A percentile compares a stretch with the other conserved stretches of the same genome.
Evolutionary conservation across 73 alveolate genomes (phyloP).

Genomic region (Tetrahymena malaccensis): DNA sequence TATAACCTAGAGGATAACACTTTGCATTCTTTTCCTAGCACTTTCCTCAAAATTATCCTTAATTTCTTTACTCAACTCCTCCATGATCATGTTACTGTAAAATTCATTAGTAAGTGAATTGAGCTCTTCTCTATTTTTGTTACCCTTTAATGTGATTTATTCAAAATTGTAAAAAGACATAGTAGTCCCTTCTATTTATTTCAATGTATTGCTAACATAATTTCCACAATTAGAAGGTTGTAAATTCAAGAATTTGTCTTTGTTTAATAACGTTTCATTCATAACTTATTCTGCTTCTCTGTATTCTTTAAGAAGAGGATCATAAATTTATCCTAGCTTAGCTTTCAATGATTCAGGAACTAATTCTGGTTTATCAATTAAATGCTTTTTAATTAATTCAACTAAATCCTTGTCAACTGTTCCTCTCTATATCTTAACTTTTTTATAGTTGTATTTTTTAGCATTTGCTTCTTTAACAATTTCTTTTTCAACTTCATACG

Average conservation of each 20-base stretch:
- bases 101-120: not conserved
- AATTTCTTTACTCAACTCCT: not conserved
- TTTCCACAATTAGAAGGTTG: not conserved
- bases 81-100: not conserved
- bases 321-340: not conserved
- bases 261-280: not conserved
- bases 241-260: not conserved
- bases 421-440: not conserved
- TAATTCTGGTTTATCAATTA: not conserved
- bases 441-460: not conserved
- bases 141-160: not conserved
- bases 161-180: not conserved
- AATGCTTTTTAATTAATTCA: not conserved
- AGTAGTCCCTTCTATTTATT: not conserved
- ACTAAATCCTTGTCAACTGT: not conserved
- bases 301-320: not conserved
- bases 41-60: not conserved
- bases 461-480: not conserved
- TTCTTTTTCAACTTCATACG: not conserved
- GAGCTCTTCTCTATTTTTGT: not conserved
- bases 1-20: not conserved
- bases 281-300: not conserved
- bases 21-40: not conserved
- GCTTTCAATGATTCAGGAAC: not conserved
- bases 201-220: not conserved